These are phyloP conservation scores for Pseudogymnoascus sp. DNA, from an alignment of 2,329 filamentous ascomycete species.

Conservation along the genomic window DNA sequence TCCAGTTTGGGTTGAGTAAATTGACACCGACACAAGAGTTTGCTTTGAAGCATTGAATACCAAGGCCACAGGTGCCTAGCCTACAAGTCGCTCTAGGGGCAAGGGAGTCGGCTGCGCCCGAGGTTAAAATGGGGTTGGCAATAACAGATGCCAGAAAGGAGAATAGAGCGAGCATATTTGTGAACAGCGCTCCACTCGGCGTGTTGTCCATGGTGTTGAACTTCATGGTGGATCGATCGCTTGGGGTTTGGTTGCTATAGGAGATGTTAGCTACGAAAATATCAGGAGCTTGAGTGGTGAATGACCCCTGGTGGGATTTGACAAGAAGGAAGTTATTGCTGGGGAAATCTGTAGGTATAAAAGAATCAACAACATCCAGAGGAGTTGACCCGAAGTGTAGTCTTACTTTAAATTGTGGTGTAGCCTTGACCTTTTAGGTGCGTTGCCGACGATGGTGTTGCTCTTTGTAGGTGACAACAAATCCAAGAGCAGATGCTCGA, in stretches of 20 bases:
- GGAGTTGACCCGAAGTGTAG: neutral
- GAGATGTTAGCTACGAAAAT: neutral
- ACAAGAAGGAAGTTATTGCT: neutral
- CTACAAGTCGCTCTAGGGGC: neutral
- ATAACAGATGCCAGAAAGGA: neutral
- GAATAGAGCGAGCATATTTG: neutral
- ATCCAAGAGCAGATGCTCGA: neutral
- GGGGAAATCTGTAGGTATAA: neutral
- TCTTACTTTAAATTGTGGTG: neutral
- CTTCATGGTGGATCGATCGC: neutral
- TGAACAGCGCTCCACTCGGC: neutral
- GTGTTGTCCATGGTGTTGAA: neutral
- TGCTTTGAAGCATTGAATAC: neutral
- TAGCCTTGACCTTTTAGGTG: neutral
- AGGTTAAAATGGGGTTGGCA: neutral
- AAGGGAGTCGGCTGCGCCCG: neutral
- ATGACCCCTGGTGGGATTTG: neutral
- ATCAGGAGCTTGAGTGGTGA: neutral
- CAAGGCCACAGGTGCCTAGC: neutral
- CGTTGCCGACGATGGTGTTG: neutral
- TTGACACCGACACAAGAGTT: neutral
- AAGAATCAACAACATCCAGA: neutral
- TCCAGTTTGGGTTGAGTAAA: neutral
- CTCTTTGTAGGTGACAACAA: neutral
- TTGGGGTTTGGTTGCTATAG: neutral